phyloP scores from a whole-genome alignment of 768 basidiomycete species.

The Trametes cingulata region DNA sequence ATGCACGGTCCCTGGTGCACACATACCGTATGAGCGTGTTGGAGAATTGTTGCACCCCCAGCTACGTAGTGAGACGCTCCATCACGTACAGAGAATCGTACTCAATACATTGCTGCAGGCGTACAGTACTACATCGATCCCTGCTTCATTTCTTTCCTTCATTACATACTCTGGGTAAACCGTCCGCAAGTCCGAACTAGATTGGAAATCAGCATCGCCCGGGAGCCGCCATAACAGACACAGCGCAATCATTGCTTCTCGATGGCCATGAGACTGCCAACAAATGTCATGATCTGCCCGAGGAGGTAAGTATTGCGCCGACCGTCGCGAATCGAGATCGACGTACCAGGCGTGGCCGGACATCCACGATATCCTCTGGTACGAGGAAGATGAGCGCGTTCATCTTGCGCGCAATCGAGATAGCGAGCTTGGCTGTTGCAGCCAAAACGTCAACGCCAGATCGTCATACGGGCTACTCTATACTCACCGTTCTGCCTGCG shows the following conservation, averaged over 20 bases:
- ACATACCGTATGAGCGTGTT: too few species aligned
- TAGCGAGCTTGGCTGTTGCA: conserved; percentile 86
- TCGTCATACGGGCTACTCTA: background rate
- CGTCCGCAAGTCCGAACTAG: conserved; percentile 12
- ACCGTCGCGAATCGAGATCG: background rate
- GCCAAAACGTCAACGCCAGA: background rate
- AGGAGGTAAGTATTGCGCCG: background rate
- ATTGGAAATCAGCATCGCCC: background rate
- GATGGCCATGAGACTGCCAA: conserved; percentile 80
- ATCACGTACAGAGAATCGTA: background rate
- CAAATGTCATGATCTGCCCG: conserved; percentile 87
- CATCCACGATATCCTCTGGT: conserved; percentile 95
- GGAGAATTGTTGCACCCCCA: too few species aligned
- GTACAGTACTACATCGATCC: conserved; percentile 18
- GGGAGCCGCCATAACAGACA: background rate
- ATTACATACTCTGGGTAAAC: conserved; percentile 1
- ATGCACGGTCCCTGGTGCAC: too few species aligned
- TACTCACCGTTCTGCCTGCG: conserved; percentile 85
- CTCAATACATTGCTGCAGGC: conserved; percentile 13
- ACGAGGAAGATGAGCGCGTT: conserved; percentile 95
- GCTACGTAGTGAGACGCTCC: too few species aligned
- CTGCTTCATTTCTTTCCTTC: conserved; percentile 7
- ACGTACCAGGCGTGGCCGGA: conserved; percentile 85
- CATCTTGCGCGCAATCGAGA: conserved; percentile 98
- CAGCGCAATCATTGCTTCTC: conserved; percentile 13